These are phyloP conservation scores for Ligustrum vulgare DNA, from an alignment of 257 asterid genomes.

Conservation along the genomic window DNA sequence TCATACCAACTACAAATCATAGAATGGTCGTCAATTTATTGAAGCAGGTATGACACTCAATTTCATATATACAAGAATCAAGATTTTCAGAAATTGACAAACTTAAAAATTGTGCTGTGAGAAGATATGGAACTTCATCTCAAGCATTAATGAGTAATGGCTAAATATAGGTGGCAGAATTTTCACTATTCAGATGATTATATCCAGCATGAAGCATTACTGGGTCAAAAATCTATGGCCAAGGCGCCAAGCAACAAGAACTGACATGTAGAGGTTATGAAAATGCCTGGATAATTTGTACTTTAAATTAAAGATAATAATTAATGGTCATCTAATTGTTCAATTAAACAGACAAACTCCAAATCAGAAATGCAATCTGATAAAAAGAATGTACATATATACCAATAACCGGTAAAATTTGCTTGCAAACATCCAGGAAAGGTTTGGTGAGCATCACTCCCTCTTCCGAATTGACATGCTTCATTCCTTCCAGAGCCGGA, in stretches of 20 bases:
- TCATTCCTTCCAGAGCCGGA: conserved; percentile 92
- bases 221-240: neutral
- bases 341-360: conserved; percentile 17
- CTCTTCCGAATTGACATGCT: conserved; percentile 76
- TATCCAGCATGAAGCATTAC: neutral
- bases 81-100: neutral
- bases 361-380: neutral
- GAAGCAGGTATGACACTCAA: neutral
- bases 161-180: neutral
- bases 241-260: neutral
- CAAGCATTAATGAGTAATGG: neutral
- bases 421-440: conserved; percentile 92
- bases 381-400: conserved; percentile 20
- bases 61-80: neutral
- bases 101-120: neutral
- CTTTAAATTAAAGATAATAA: conserved; percentile 3
- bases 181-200: neutral
- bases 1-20: neutral
- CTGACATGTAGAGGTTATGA: neutral
- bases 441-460: conserved; percentile 86
- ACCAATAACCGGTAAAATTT: conserved; percentile 86
- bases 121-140: neutral
- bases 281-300: neutral
- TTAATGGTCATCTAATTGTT: neutral
- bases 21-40: neutral